Evolutionary conservation across 495 filamentous ascomycete species (phyloP).

Genomic region (Schizothecium vesticola): DNA sequence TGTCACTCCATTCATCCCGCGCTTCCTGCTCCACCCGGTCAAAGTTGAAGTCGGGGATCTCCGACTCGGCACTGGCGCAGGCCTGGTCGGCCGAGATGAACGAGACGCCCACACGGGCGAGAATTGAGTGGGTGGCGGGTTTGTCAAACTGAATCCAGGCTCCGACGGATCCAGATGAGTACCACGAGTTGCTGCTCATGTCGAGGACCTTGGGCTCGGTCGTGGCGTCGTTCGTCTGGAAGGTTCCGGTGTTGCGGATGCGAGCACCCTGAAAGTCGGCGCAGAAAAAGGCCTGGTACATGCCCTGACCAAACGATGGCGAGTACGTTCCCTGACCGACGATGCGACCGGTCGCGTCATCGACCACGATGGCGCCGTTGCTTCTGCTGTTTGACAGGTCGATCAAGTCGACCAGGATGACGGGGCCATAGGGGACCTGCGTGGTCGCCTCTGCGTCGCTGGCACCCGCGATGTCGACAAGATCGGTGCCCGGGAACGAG

Average conservation of each 20-base stretch:
- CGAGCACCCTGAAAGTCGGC: conserved; percentile 62
- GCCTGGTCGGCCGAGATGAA: conserved; percentile 59
- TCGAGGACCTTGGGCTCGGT: conserved; percentile 46
- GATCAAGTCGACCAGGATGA: conserved; percentile 59
- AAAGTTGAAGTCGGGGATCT: conserved; percentile 59
- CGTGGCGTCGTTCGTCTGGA: conserved; percentile 38
- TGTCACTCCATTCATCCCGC: conserved; percentile 54
- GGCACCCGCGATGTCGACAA: conserved; percentile 8
- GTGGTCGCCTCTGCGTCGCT: not conserved
- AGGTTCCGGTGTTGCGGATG: conserved; percentile 53
- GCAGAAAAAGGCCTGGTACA: conserved; percentile 57
- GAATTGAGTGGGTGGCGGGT: conserved; percentile 37
- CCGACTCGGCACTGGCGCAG: conserved; percentile 57
- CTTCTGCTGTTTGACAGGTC: conserved; percentile 57
- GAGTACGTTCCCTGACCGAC: conserved; percentile 57
- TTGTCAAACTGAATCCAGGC: conserved; percentile 56
- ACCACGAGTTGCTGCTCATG: conserved; percentile 33
- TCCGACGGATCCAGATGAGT: conserved; percentile 49
- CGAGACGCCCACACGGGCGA: conserved; percentile 60
- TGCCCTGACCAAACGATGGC: conserved; percentile 64
- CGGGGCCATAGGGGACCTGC: conserved; percentile 45
- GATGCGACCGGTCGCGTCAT: conserved; percentile 50
- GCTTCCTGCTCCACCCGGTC: conserved; percentile 47
- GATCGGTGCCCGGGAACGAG: conserved; percentile 44
- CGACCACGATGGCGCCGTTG: conserved; percentile 52